phyloP scores from a whole-genome alignment of 805 yeast species.

The Zygotorulaspora chibaensis region DNA sequence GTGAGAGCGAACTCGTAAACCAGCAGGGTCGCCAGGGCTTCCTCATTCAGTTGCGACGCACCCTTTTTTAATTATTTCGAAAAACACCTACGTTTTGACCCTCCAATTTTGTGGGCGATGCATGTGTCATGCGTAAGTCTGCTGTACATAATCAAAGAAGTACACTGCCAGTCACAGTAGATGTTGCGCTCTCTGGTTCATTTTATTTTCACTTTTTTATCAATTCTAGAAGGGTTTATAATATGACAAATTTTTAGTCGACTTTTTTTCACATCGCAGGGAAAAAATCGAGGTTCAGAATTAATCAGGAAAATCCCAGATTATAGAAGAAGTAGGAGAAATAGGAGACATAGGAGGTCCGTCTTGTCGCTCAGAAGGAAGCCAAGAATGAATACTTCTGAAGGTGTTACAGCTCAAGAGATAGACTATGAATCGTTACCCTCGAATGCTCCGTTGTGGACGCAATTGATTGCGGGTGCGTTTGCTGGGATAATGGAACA shows the following conservation, averaged over 20 bases:
- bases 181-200: background rate
- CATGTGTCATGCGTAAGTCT: too few relatives aligned
- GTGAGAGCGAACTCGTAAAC: too few relatives aligned
- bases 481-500: conserved; percentile 99
- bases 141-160: too few relatives aligned
- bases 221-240: conserved; percentile 5
- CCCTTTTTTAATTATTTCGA: too few relatives aligned
- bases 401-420: conserved; percentile 37
- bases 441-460: conserved; percentile 71
- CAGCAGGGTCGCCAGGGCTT: too few relatives aligned
- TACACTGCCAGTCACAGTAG: too few relatives aligned
- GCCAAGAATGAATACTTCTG: conserved; percentile 12
- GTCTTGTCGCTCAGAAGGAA: background rate
- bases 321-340: background rate
- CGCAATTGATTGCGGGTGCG: conserved; percentile 90
- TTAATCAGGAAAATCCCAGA: background rate
- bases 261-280: background rate
- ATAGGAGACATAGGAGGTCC: background rate
- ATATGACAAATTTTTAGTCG: conserved; percentile 3
- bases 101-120: too few relatives aligned
- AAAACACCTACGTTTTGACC: too few relatives aligned
- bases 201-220: background rate
- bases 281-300: background rate
- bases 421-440: conserved; percentile 92
- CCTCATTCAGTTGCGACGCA: too few relatives aligned